A percentile compares a stretch with the other conserved stretches of the same genome.
Conservation (phyloP, 78 protist genomes). For the Isochrysis galbana region DNA sequence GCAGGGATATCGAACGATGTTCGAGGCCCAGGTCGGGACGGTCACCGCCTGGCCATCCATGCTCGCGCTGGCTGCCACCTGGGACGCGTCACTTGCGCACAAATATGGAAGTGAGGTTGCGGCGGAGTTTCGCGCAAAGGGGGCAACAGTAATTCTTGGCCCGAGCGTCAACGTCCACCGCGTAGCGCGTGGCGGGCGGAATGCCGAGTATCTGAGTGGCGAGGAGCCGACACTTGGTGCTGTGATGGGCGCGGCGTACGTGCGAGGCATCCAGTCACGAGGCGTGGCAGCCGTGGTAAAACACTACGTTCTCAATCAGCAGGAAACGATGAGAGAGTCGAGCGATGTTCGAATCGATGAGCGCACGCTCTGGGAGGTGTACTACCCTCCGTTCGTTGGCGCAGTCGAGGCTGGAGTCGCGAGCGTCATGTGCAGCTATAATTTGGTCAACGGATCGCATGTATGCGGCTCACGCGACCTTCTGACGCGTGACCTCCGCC, state of each 20-base stretch:
- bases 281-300: conserved; percentile 13
- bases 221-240: conserved; percentile 35
- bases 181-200: conserved; percentile 48
- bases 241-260: background rate
- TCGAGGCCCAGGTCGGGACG: background rate
- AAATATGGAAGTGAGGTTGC: conserved; percentile 17
- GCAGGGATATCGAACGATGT: conserved; percentile 39
- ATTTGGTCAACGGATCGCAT: background rate
- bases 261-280: background rate
- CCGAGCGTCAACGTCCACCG: conserved; percentile 47
- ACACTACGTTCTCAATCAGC: background rate
- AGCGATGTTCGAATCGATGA: background rate
- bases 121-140: conserved; percentile 16
- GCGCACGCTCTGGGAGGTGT: conserved; percentile 25
- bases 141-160: conserved; percentile 45
- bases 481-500: background rate
- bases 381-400: conserved; percentile 28
- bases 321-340: background rate
- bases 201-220: conserved; percentile 42
- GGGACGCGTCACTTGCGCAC: background rate
- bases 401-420: conserved; percentile 27
- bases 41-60: conserved; percentile 30
- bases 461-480: background rate
- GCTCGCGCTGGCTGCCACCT: conserved; percentile 41
- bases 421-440: background rate